Evolutionary conservation across 2,329 filamentous ascomycete species (phyloP).

Genomic region (Colletotrichum tamarilloi): DNA sequence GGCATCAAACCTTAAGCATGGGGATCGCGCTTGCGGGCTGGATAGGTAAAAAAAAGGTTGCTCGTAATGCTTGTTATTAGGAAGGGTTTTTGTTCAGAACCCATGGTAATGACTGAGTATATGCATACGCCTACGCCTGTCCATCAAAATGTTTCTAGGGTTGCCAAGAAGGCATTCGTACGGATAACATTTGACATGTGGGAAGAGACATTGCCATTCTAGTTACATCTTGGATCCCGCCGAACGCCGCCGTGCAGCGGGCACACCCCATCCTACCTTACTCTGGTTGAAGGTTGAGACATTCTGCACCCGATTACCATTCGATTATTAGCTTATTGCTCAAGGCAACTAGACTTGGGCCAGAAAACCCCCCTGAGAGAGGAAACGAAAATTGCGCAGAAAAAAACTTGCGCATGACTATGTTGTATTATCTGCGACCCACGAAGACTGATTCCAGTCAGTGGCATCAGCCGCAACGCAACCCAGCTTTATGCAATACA

Average conservation of each 20-base stretch:
- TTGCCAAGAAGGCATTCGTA: not conserved
- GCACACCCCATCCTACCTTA: not conserved
- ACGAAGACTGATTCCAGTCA: not conserved
- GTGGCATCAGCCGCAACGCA: not conserved
- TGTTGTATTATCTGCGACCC: not conserved
- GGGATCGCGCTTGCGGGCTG: constrained; percentile 13
- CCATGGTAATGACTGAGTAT: not conserved
- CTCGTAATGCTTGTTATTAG: constrained; percentile 7
- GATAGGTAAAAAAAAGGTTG: not conserved
- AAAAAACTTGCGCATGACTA: not conserved
- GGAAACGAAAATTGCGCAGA: not conserved
- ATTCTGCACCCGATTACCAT: not conserved
- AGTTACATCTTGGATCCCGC: not conserved
- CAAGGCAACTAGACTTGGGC: not conserved
- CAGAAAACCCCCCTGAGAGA: not conserved
- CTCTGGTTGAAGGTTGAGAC: not conserved
- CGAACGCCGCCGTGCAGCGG: not conserved
- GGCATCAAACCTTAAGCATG: constrained; percentile 31
- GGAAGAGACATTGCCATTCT: not conserved
- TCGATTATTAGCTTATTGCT: not conserved
- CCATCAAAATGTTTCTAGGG: not conserved
- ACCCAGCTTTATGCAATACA: not conserved
- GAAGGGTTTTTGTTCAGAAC: not conserved
- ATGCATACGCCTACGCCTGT: not conserved
- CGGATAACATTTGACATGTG: not conserved